Percentiles rank a stretch among this genome's conserved stretches.
Conservation (phyloP, 257 asterid species). For the Solanum lignicaule region DNA sequence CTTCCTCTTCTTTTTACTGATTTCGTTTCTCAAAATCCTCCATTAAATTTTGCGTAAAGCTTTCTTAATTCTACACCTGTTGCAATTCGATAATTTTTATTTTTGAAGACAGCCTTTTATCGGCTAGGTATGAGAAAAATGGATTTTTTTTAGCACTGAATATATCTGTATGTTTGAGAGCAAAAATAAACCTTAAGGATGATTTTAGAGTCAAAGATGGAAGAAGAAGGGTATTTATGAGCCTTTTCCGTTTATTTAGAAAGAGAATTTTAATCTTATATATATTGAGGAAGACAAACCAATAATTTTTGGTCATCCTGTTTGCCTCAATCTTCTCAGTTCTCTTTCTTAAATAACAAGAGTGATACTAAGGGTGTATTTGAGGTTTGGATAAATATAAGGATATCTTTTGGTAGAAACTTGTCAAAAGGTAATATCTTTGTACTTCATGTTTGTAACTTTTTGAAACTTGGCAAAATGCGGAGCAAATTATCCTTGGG, state of each 20-base stretch:
- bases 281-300: background rate
- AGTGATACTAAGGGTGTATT: background rate
- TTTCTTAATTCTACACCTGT: background rate
- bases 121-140: background rate
- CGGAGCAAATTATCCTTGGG: background rate
- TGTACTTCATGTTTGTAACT: background rate
- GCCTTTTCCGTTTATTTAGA: background rate
- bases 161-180: background rate
- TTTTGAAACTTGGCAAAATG: background rate
- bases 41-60: background rate
- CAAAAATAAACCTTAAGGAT: background rate
- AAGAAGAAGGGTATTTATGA: background rate
- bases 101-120: background rate
- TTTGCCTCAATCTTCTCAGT: background rate
- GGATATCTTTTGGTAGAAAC: background rate
- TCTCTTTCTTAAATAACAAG: background rate
- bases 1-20: background rate
- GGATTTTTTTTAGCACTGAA: background rate
- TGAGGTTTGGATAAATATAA: background rate
- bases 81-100: background rate
- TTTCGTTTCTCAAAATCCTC: background rate
- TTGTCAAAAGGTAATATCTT: background rate
- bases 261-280: background rate
- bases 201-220: background rate
- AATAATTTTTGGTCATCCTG: background rate